Percentiles rank a stretch among this genome's conserved stretches.
phyloP scores from a whole-genome alignment of 352 stramenopile genomes.

The Globisporangium canariense region DNA sequence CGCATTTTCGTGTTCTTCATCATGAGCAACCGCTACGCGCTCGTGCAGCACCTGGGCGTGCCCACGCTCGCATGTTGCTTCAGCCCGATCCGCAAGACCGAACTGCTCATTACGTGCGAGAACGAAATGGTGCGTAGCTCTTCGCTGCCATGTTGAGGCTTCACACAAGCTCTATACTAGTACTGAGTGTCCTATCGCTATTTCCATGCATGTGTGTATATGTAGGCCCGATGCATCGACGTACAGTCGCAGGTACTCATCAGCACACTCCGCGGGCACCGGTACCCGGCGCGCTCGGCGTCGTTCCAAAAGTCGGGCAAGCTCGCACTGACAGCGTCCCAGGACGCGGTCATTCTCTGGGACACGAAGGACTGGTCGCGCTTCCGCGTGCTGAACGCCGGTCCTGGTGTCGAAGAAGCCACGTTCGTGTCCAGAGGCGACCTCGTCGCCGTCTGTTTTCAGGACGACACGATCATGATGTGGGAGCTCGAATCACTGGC shows the following conservation, averaged over 20 bases:
- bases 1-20: constrained; percentile 83
- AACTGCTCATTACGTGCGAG: constrained; percentile 82
- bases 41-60: constrained; percentile 66
- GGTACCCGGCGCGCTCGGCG: constrained; percentile 42
- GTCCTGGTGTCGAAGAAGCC: constrained; percentile 57
- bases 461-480: constrained; percentile 86
- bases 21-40: constrained; percentile 63
- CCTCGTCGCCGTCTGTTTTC: constrained; percentile 77
- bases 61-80: constrained; percentile 67
- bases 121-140: constrained; percentile 57
- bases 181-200: neutral
- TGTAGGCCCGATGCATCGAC: constrained; percentile 65
- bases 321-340: constrained; percentile 70
- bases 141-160: neutral
- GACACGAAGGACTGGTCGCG: constrained; percentile 82
- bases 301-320: constrained; percentile 74
- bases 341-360: constrained; percentile 81
- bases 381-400: constrained; percentile 76
- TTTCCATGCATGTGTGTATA: constrained; percentile 2
- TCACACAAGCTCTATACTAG: neutral
- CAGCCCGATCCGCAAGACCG: constrained; percentile 56
- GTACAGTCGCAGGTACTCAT: constrained; percentile 70
- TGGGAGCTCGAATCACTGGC: constrained; percentile 76
- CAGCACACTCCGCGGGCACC: constrained; percentile 73
- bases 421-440: constrained; percentile 57